Conservation (phyloP, 2,329 filamentous ascomycete species). For the Aspergillus oerlinghausenensis region DNA sequence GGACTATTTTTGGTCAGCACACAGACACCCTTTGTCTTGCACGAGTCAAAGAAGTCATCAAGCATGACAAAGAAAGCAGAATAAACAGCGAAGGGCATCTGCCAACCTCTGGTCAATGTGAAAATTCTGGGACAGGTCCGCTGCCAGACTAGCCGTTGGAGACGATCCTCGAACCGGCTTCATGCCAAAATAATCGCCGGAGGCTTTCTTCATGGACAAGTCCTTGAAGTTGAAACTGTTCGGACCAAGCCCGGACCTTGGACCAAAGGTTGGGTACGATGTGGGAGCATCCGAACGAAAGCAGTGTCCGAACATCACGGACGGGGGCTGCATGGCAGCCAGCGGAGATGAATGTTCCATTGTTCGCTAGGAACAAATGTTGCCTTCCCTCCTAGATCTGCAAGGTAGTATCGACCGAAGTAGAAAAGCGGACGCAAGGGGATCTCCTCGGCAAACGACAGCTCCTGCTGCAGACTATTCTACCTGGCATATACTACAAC, state of each 20-base stretch:
- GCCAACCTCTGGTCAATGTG: conserved; percentile 88
- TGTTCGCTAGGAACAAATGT: conserved; percentile 12
- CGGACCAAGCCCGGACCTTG: conserved; percentile 54
- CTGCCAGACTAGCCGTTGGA: conserved; percentile 82
- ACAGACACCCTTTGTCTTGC: conserved; percentile 12
- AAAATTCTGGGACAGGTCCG: conserved; percentile 95
- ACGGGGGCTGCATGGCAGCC: conserved; percentile 79
- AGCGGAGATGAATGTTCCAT: conserved; percentile 96
- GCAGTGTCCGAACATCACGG: conserved; percentile 60
- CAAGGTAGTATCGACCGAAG: not conserved
- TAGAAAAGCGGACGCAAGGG: not conserved
- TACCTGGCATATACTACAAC: not conserved
- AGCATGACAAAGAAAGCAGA: conserved; percentile 2
- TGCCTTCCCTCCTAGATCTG: not conserved
- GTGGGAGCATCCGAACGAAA: conserved; percentile 52
- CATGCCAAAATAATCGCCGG: conserved; percentile 74
- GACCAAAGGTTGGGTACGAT: conserved; percentile 49
- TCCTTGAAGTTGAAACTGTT: conserved; percentile 73
- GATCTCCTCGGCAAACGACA: not conserved
- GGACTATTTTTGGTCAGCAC: conserved; percentile 58
- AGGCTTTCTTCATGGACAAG: conserved; percentile 64
- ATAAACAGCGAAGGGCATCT: conserved; percentile 19
- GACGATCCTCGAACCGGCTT: conserved; percentile 79
- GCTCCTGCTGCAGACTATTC: not conserved
- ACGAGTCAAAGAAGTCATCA: not conserved